Evolutionary conservation across 768 basidiomycete species (phyloP).

Genomic region (Lentinula aciculospora): DNA sequence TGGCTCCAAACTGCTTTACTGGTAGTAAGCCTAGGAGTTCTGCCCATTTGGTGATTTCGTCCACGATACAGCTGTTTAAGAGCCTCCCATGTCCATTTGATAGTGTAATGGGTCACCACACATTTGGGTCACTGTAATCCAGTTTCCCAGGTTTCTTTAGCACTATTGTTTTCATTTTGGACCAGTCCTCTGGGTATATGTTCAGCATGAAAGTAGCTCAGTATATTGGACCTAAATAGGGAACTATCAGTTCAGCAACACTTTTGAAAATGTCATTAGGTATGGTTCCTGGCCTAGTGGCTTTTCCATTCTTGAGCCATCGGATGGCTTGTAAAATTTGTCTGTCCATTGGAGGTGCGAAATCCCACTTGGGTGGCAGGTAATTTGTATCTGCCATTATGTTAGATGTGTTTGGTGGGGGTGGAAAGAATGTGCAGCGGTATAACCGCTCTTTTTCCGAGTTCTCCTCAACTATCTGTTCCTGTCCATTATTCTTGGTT

Average conservation of each 20-base stretch:
- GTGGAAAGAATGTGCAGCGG: background rate
- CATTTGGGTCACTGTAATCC: background rate
- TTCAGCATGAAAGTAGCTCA: constrained; percentile 18
- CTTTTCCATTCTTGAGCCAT: background rate
- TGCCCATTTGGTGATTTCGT: no score
- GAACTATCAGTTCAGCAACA: constrained; percentile 16
- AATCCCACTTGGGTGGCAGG: background rate
- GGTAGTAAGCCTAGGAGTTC: no score
- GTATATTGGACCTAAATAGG: constrained; percentile 21
- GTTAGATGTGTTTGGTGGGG: background rate
- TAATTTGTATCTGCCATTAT: background rate
- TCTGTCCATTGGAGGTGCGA: background rate
- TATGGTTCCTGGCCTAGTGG: background rate
- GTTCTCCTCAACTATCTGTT: background rate
- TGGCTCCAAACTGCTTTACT: no score
- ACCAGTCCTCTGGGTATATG: constrained; percentile 10
- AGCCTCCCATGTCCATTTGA: no score
- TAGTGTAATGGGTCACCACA: background rate
- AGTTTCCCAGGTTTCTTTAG: background rate
- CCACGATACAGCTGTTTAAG: no score
- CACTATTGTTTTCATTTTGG: background rate
- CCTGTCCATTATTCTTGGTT: background rate
- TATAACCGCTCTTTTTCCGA: background rate
- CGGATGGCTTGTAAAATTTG: background rate
- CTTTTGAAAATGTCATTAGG: constrained; percentile 16